Evolutionary conservation across 805 yeast genomes (phyloP), one percentile per base, ranked within the genome.

Genomic region (Ogataea ramenticola): DNA sequence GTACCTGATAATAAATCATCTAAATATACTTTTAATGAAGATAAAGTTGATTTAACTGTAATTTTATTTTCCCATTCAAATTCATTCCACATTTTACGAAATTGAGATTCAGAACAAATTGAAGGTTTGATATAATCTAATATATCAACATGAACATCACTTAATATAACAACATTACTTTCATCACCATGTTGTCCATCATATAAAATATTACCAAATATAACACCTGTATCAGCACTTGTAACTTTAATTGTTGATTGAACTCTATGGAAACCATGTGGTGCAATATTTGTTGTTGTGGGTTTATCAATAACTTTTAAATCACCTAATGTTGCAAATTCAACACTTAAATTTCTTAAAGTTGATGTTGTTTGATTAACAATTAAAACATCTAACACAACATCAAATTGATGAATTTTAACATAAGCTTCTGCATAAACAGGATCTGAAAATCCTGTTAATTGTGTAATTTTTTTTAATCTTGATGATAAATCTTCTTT

Each of bases 1-100:
- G 99, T 93, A 40, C 87, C 90, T 46, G 73, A 69, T 68, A 86
- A 68, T 54, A 93, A 69, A 56, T 77, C 82, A 47, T 81, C 84
- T 63, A 93, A 71, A 65, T 87, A 93, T 39, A 78, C 86, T 58
- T 82, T 81, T 58, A 95, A 74, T 1, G 86, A 67, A 29, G 75
- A 63, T 50, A 82, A 70, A 43, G 72, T 74, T 2, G 95, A 79
- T 53, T 83, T 81, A 61, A 93, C 86, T 47, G 90, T 86, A 54
- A 93, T 90, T 71, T 93, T 93, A 71, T 93, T 93, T 67, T 93
- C 99, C 99, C 99, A 93, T 68, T 93, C 99, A 61, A 95, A 93
- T 63, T 90, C 97, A 62, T 89, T 88, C 99, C 99, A 93, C 98
- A 90, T 91, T 57, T 81, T 77, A 60, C 99, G 85, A 85, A 93